These are phyloP conservation scores for Colletotrichum sp. DNA, from an alignment of 2,329 filamentous ascomycete genomes.

Conservation along the genomic window DNA sequence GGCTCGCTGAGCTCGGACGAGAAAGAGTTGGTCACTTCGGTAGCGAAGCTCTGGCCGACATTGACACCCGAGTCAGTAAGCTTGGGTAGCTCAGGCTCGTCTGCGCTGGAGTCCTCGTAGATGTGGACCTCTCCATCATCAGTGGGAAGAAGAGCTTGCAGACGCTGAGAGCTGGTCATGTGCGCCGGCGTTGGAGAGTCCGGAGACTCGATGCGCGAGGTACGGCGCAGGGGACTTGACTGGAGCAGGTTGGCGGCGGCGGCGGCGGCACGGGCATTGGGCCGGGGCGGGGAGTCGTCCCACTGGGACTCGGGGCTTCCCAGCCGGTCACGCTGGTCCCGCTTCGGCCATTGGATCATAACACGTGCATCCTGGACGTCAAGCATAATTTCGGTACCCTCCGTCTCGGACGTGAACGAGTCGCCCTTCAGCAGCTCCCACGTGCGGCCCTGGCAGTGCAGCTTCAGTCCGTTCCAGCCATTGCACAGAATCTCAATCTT, in stretches of 20 bases:
- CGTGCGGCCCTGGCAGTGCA: conserved; percentile 88
- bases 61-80: conserved; percentile 21
- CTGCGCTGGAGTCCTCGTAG: conserved; percentile 25
- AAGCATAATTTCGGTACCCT: conserved; percentile 88
- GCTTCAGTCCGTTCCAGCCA: conserved; percentile 94
- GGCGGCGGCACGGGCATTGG: conserved; percentile 34
- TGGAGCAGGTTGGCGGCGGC: conserved; percentile 50
- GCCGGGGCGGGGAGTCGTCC: conserved; percentile 63
- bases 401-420: conserved; percentile 87
- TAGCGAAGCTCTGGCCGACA: conserved; percentile 51
- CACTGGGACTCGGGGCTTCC: conserved; percentile 70
- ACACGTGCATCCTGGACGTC: conserved; percentile 94
- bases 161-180: conserved; percentile 46
- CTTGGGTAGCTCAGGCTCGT: conserved; percentile 43
- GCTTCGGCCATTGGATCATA: conserved; percentile 83
- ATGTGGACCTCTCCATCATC: conserved; percentile 24
- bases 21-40: conserved; percentile 57
- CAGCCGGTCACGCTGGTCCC: conserved; percentile 51
- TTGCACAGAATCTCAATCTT: conserved; percentile 88
- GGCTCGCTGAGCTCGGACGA: conserved; percentile 62
- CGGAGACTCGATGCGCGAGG: conserved; percentile 71
- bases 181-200: conserved; percentile 64
- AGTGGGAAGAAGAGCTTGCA: conserved; percentile 49
- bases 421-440: conserved; percentile 89
- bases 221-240: conserved; percentile 64